A percentile compares a stretch with the other conserved stretches of the same genome.
Conservation (phyloP, 2,329 filamentous ascomycete genomes). For the Fusarium bulbicola region DNA sequence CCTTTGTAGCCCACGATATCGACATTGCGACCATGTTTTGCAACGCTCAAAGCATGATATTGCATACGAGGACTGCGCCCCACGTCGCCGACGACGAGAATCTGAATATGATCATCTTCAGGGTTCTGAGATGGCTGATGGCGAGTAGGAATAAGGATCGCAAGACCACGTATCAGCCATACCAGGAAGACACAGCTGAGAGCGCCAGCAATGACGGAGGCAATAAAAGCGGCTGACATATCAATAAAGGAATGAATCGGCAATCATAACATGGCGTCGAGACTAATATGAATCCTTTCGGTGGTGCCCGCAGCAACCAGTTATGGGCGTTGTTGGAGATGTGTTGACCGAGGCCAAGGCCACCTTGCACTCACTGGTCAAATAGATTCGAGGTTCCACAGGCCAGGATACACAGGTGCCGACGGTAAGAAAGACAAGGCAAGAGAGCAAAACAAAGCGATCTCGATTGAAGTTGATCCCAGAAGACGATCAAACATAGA, state of each 20-base stretch:
- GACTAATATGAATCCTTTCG: conserved; percentile 7
- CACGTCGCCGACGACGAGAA: conserved; percentile 94
- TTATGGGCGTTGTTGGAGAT: background rate
- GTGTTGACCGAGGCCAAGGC: conserved; percentile 24
- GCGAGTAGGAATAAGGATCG: conserved; percentile 46
- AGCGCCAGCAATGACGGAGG: conserved; percentile 48
- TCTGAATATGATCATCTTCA: conserved; percentile 67
- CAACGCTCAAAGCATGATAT: conserved; percentile 94
- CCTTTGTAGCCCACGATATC: conserved; percentile 90
- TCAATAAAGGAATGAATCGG: conserved; percentile 3
- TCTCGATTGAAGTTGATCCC: conserved; percentile 17
- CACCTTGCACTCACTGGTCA: conserved; percentile 24
- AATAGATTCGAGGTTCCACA: conserved; percentile 28
- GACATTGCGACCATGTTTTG: conserved; percentile 80
- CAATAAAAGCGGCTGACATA: conserved; percentile 44
- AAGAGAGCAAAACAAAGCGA: conserved; percentile 7
- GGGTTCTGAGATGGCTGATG: conserved; percentile 48
- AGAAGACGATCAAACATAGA: conserved; percentile 29
- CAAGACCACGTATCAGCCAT: conserved; percentile 39
- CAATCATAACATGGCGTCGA: conserved; percentile 21
- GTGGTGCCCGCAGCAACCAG: conserved; percentile 7
- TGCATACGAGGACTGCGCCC: conserved; percentile 98
- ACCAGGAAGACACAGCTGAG: conserved; percentile 46
- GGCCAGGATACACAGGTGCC: conserved; percentile 8
- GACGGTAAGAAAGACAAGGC: conserved; percentile 9